Evolutionary conservation across 805 yeast species (phyloP).

Genomic region (Metschnikowia peoriensis): DNA sequence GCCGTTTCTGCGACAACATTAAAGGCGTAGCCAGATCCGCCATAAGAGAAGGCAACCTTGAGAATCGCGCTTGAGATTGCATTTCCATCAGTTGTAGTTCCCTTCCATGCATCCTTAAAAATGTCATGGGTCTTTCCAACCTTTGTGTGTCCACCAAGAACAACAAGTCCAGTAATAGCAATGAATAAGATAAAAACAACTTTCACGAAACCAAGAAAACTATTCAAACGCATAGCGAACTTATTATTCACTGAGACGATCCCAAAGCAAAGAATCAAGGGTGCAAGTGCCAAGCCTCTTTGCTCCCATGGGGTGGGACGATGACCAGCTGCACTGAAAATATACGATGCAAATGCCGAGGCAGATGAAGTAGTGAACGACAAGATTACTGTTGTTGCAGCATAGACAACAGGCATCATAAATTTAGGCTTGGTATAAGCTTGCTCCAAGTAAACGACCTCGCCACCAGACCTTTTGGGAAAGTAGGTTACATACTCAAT

Average conservation of each 20-base stretch:
- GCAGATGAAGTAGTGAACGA: conserved; percentile 38
- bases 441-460: conserved; percentile 39
- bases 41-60: conserved; percentile 42
- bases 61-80: conserved; percentile 44
- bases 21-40: conserved; percentile 42
- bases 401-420: conserved; percentile 36
- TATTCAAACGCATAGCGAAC: conserved; percentile 29
- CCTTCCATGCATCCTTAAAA: conserved; percentile 38
- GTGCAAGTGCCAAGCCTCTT: conserved; percentile 36
- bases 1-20: conserved; percentile 33
- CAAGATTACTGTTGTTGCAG: conserved; percentile 38
- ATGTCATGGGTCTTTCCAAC: conserved; percentile 30
- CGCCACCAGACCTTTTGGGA: conserved; percentile 35
- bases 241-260: conserved; percentile 26
- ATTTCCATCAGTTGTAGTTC: conserved; percentile 43
- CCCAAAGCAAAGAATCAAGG: conserved; percentile 24
- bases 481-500: conserved; percentile 43
- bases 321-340: conserved; percentile 32
- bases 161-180: conserved; percentile 34
- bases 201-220: conserved; percentile 35
- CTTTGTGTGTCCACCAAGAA: conserved; percentile 34
- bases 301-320: conserved; percentile 32
- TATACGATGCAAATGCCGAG: conserved; percentile 35
- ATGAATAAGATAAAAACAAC: conserved; percentile 34
- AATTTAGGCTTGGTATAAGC: conserved; percentile 35